Conservation (phyloP, 2,329 filamentous ascomycete genomes). For the Ophiostoma sp. region DNA sequence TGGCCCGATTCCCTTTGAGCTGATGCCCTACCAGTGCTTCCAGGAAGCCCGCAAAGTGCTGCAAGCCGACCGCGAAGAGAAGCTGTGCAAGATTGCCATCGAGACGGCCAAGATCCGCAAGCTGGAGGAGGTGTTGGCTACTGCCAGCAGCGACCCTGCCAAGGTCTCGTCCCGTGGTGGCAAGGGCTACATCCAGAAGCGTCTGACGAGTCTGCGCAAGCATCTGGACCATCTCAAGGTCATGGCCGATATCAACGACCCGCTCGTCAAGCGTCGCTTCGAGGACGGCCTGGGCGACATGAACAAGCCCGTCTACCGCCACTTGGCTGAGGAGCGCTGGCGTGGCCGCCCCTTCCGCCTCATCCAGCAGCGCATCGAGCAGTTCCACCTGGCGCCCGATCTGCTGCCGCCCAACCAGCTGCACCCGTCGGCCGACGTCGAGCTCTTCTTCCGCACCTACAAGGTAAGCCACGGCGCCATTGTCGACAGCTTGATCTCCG, state of each 20-base stretch:
- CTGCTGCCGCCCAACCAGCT: constrained; percentile 68
- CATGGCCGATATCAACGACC: constrained; percentile 91
- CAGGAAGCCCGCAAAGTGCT: constrained; percentile 90
- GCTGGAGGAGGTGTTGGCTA: constrained; percentile 53
- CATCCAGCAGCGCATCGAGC: constrained; percentile 79
- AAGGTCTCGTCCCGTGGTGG: constrained; percentile 61
- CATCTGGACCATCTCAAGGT: constrained; percentile 82
- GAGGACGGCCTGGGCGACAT: constrained; percentile 92
- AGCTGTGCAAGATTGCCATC: constrained; percentile 69
- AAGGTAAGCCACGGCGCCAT: constrained; percentile 75
- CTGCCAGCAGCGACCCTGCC: constrained; percentile 43
- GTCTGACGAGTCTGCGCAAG: constrained; percentile 67
- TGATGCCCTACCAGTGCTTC: constrained; percentile 95
- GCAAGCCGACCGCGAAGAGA: constrained; percentile 75
- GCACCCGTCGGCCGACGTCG: constrained; percentile 75
- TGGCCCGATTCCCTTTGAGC: constrained; percentile 80
- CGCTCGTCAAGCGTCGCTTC: constrained; percentile 86
- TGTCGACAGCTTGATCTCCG: constrained; percentile 72
- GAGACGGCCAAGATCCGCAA: constrained; percentile 69
- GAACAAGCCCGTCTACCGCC: constrained; percentile 93
- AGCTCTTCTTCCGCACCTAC: constrained; percentile 73
- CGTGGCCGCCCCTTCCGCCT: constrained; percentile 76
- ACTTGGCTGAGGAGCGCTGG: constrained; percentile 87
- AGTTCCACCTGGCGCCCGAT: constrained; percentile 87
- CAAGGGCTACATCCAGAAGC: constrained; percentile 63